These are phyloP conservation scores for Daucus carota DNA, from an alignment of 129 eudicot species.

Conservation along the genomic window DH1_v3.0 NC_030383.2:59578001-59578500, in stretches of 20 bases:
- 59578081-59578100: background rate
- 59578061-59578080: background rate
- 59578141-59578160: background rate
- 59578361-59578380: too few relatives aligned
- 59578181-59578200: background rate
- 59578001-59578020: slow-evolving; percentile 65
- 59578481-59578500: too few relatives aligned
- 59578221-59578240: background rate
- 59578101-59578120: background rate
- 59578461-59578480: too few relatives aligned
- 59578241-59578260: background rate
- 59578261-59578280: background rate
- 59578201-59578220: background rate
- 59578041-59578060: slow-evolving; percentile 40
- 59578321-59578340: too few relatives aligned
- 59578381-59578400: too few relatives aligned
- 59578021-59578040: slow-evolving; percentile 66
- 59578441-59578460: too few relatives aligned
- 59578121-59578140: background rate
- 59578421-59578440: too few relatives aligned
- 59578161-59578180: background rate
- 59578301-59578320: too few relatives aligned
- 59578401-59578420: too few relatives aligned
- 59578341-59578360: too few relatives aligned
- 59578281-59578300: background rate